phyloP scores from a whole-genome alignment of 2,329 filamentous ascomycete species.

The Xylariaceae sp. region DNA sequence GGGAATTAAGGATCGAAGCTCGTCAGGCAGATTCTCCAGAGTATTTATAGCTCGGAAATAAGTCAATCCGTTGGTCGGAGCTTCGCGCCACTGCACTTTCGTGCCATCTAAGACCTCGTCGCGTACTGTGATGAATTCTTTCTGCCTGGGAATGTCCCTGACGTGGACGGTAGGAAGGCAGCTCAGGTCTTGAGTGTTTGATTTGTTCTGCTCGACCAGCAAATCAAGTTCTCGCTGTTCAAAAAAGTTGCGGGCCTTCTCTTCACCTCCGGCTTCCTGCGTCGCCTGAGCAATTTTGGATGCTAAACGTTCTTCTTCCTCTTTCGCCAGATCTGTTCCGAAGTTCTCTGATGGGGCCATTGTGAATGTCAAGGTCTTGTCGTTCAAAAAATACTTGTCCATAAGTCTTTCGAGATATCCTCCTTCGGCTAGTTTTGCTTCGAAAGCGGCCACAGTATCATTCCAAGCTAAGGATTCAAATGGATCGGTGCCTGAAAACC shows the following conservation, averaged over 20 bases:
- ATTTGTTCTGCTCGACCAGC: conserved; percentile 76
- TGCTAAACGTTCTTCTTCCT: conserved; percentile 73
- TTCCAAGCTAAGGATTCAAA: conserved; percentile 92
- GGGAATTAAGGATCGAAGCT: conserved; percentile 79
- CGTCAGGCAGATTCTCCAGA: conserved; percentile 74
- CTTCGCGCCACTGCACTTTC: conserved; percentile 83
- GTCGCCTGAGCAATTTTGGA: conserved; percentile 69
- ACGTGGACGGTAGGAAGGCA: conserved; percentile 86
- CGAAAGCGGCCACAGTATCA: conserved; percentile 78
- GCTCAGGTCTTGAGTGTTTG: conserved; percentile 78
- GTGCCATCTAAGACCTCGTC: conserved; percentile 64
- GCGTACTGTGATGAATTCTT: conserved; percentile 56
- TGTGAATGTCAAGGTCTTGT: conserved; percentile 84
- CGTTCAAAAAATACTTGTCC: conserved; percentile 85
- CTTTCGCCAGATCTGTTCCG: conserved; percentile 66
- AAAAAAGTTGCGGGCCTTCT: conserved; percentile 67
- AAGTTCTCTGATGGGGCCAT: conserved; percentile 84
- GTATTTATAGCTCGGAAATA: conserved; percentile 90
- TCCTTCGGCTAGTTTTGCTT: conserved; percentile 67
- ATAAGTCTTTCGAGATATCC: conserved; percentile 80
- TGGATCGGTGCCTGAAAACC: conserved; percentile 94
- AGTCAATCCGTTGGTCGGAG: conserved; percentile 90
- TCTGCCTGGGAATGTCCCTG: conserved; percentile 77
- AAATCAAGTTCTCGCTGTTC: conserved; percentile 76
- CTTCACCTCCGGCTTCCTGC: conserved; percentile 63